phyloP scores from a whole-genome alignment of 2,329 filamentous ascomycete species.

The Aspergillus flavus region DNA sequence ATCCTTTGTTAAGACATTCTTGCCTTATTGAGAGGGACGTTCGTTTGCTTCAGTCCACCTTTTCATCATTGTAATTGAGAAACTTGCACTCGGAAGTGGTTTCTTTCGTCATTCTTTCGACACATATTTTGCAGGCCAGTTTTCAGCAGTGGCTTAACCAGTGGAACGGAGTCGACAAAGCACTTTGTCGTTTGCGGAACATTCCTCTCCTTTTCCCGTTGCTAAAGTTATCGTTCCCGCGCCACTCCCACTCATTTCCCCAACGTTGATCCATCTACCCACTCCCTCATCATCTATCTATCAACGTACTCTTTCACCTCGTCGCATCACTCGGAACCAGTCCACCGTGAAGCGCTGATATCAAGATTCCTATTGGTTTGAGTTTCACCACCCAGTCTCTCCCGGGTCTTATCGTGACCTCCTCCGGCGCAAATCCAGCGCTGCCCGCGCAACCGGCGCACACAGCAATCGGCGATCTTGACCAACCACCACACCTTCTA shows the following conservation, averaged over 20 bases:
- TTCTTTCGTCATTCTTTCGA: constrained; percentile 1
- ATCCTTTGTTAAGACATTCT: constrained; percentile 10
- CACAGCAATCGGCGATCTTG: constrained; percentile 9
- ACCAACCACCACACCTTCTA: constrained; percentile 8
- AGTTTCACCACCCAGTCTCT: constrained; percentile 22
- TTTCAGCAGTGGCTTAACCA: neutral
- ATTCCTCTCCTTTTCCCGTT: constrained; percentile 21
- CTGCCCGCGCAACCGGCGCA: constrained; percentile 28
- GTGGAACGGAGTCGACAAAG: neutral
- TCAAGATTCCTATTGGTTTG: constrained; percentile 11
- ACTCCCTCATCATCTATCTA: constrained; percentile 47
- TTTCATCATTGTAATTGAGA: constrained; percentile 7
- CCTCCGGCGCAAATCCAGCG: constrained; percentile 37
- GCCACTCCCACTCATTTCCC: constrained; percentile 14
- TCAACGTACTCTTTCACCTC: constrained; percentile 37
- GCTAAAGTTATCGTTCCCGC: constrained; percentile 26
- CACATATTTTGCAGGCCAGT: neutral
- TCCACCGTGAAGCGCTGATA: constrained; percentile 28
- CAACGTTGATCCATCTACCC: constrained; percentile 16
- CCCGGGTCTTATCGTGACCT: constrained; percentile 25
- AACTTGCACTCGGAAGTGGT: neutral
- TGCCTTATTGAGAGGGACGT: constrained; percentile 1
- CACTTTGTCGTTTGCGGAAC: constrained; percentile 12
- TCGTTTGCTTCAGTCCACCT: constrained; percentile 1
- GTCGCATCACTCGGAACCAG: constrained; percentile 36